A percentile compares a stretch with the other conserved stretches of the same genome.
phyloP scores from a whole-genome alignment of 148 eudicot genomes.

The Simmondsia chinensis region DNA sequence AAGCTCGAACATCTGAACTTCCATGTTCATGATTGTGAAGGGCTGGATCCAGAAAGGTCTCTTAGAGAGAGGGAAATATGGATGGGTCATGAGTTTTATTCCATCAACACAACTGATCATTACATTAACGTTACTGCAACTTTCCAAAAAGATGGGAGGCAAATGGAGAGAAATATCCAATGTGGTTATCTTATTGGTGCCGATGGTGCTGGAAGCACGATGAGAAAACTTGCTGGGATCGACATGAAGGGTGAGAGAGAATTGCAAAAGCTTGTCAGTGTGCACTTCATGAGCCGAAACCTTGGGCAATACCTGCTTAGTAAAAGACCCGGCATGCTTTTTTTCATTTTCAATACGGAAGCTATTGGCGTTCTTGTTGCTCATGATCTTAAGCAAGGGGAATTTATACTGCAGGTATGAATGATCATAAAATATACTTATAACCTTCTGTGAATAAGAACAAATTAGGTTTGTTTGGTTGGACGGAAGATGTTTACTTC shows the following conservation, averaged over 20 bases:
- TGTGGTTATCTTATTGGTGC: conserved; percentile 72
- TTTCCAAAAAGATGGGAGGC: conserved; percentile 38
- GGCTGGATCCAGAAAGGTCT: conserved; percentile 15
- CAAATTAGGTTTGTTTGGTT: no score
- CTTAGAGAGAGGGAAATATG: conserved; percentile 44
- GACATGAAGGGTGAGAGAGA: conserved; percentile 71
- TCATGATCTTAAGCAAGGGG: conserved; percentile 92
- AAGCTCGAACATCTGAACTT: conserved; percentile 53
- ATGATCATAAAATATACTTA: not conserved
- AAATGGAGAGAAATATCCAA: conserved; percentile 35
- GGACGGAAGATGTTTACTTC: no score
- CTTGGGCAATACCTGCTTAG: conserved; percentile 66
- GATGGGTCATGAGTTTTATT: conserved; percentile 81
- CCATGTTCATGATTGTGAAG: conserved; percentile 20
- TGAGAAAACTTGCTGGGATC: conserved; percentile 62
- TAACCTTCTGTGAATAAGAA: no score
- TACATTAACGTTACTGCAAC: conserved; percentile 53
- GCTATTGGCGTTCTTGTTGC: conserved; percentile 97
- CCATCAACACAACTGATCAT: conserved; percentile 31
- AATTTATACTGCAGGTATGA: conserved; percentile 83
- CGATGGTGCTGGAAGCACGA: conserved; percentile 89
- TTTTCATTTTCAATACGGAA: conserved; percentile 81
- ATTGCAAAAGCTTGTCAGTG: conserved; percentile 82
- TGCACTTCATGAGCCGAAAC: conserved; percentile 64
- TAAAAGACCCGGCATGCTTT: conserved; percentile 93